These are phyloP conservation scores for Cytospora schulzeri DNA, from an alignment of 2,329 filamentous ascomycete genomes.

Conservation along the genomic window DNA sequence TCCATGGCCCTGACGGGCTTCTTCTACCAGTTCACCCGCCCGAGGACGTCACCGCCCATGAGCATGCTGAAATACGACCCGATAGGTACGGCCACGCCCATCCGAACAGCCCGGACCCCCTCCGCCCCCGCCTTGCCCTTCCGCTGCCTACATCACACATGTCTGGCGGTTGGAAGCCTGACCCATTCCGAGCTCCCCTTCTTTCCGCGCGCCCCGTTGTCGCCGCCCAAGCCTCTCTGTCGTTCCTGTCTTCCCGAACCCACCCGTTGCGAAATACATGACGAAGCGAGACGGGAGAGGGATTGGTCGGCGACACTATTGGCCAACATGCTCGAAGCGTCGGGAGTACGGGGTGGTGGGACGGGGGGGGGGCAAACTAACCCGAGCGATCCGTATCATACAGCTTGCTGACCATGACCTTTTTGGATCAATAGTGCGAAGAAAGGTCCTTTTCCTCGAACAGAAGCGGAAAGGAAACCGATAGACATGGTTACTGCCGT, in stretches of 20 bases:
- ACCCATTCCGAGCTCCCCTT: neutral
- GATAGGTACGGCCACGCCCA: conserved; percentile 65
- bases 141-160: neutral
- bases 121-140: neutral
- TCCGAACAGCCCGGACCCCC: neutral
- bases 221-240: neutral
- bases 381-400: neutral
- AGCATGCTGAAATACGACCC: conserved; percentile 99
- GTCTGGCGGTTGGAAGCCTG: neutral
- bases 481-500: conserved; percentile 27
- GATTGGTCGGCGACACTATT: neutral
- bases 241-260: neutral
- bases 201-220: neutral
- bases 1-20: conserved; percentile 99
- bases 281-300: neutral
- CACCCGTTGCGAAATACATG: neutral
- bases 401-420: neutral
- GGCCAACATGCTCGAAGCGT: neutral
- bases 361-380: neutral
- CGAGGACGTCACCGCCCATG: conserved; percentile 77
- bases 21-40: conserved; percentile 88
- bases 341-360: neutral
- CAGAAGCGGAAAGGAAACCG: conserved; percentile 76
- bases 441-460: conserved; percentile 95
- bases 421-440: conserved; percentile 67